Evolutionary conservation across 345 rosid genomes (phyloP).

Genomic region (Boechera divaricarpa): DNA sequence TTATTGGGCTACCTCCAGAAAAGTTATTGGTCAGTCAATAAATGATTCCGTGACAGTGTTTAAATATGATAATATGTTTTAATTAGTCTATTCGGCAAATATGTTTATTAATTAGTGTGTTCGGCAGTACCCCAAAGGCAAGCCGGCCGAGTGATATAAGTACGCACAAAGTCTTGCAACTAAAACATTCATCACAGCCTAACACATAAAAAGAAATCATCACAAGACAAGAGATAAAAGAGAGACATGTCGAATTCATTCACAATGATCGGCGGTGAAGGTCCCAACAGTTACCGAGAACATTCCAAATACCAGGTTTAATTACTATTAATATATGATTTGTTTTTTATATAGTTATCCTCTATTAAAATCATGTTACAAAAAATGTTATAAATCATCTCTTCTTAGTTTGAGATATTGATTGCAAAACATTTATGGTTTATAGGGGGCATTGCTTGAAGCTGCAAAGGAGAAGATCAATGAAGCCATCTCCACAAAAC

Average conservation of each 20-base stretch:
- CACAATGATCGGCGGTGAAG: constrained; percentile 32
- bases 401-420: not conserved
- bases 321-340: not conserved
- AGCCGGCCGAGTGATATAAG: no score
- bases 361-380: not conserved
- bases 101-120: no score
- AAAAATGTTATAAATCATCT: not conserved
- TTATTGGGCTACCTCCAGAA: no score
- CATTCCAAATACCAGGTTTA: constrained; percentile 35
- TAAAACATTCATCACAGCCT: no score
- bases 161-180: no score
- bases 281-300: constrained; percentile 32
- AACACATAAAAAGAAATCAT: not conserved
- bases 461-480: constrained; percentile 44
- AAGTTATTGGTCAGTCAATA: no score
- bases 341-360: not conserved
- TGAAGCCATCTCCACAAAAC: constrained; percentile 49
- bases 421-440: not conserved
- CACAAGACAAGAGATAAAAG: not conserved
- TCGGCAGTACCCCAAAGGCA: no score
- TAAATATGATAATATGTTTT: no score
- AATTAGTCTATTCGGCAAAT: no score
- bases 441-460: constrained; percentile 44
- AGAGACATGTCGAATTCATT: constrained; percentile 26
- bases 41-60: no score